Evolutionary conservation across 1,284 basidiomycete species (phyloP).

Genomic region (Tremellales sp.): DNA sequence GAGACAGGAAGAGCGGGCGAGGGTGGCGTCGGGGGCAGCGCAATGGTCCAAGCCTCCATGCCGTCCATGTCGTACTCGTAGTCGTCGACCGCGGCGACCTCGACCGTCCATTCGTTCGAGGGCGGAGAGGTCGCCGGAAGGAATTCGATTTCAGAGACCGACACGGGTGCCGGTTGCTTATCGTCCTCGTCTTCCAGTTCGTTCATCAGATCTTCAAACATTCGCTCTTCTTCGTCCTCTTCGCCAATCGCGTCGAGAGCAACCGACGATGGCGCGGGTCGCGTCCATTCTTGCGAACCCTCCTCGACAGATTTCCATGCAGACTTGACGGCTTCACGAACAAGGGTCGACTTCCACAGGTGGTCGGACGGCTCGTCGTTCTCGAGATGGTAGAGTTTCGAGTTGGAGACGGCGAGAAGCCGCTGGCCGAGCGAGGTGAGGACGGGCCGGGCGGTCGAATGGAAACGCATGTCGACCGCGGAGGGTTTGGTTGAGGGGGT

Average conservation of each 20-base stretch:
- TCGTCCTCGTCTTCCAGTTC: constrained; percentile 15
- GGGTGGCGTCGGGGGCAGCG: background rate
- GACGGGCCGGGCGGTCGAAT: constrained; percentile 24
- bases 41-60: constrained; percentile 24
- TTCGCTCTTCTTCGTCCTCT: constrained; percentile 40
- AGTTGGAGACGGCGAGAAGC: constrained; percentile 38
- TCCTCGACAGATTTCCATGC: constrained; percentile 41
- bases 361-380: constrained; percentile 21
- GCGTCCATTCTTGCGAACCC: constrained; percentile 9
- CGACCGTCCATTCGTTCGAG: constrained; percentile 17
- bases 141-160: constrained; percentile 12
- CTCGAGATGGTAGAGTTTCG: constrained; percentile 37
- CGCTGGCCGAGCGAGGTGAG: constrained; percentile 42
- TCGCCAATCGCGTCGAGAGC: constrained; percentile 40
- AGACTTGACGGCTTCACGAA: constrained; percentile 36
- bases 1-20: constrained; percentile 1
- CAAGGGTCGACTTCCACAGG: constrained; percentile 35
- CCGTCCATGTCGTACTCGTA: constrained; percentile 20
- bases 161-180: constrained; percentile 26
- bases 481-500: background rate
- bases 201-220: constrained; percentile 41
- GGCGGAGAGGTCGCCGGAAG: no score
- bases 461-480: constrained; percentile 35
- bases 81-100: constrained; percentile 12
- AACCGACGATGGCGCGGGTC: constrained; percentile 29